Conservation (phyloP, 305 asterid genomes). For the Fraxinus paxiana region DNA sequence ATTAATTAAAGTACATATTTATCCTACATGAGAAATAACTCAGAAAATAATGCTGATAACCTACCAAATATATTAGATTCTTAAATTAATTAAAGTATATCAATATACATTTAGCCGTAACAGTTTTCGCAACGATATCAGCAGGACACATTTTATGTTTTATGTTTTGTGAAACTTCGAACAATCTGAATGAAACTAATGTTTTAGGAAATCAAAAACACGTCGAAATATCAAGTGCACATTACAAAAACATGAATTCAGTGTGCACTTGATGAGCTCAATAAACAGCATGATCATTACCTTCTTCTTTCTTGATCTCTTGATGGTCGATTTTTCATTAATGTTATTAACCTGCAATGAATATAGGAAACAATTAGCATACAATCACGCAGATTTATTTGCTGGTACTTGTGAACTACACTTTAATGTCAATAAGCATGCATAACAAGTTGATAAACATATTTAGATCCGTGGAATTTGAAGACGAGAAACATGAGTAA, state of each 20-base stretch:
- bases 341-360: constrained; percentile 40
- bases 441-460: not conserved
- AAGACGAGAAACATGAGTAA: not conserved
- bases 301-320: constrained; percentile 77
- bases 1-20: not conserved
- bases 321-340: constrained; percentile 41
- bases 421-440: not conserved
- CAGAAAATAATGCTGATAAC: not conserved
- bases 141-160: not conserved
- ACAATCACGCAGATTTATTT: not conserved
- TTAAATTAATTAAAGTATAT: too few species aligned
- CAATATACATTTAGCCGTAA: not conserved
- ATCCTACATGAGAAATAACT: not conserved
- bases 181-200: not conserved
- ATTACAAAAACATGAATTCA: not conserved
- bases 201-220: not conserved
- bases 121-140: not conserved
- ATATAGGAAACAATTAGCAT: constrained; percentile 1
- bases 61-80: not conserved
- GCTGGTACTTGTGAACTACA: not conserved
- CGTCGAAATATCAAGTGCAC: not conserved
- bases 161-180: not conserved
- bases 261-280: not conserved
- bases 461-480: not conserved
- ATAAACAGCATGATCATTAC: constrained; percentile 30